Conservation (phyloP, 768 basidiomycete genomes). For the Auriculariales sp. region DNA sequence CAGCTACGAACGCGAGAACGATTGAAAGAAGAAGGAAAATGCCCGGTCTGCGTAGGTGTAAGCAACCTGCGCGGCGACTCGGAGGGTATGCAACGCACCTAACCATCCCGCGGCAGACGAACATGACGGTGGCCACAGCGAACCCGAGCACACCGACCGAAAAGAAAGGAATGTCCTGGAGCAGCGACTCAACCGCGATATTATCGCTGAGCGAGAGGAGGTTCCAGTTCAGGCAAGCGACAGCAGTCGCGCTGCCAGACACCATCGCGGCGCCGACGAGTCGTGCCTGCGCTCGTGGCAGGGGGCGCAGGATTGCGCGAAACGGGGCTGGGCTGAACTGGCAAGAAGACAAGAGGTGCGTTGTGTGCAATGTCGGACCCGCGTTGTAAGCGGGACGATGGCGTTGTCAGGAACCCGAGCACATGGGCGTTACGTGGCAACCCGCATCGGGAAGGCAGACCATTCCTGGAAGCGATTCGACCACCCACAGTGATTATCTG, state of each 20-base stretch:
- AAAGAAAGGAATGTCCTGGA: conserved; percentile 54
- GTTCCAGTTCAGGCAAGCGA: neutral
- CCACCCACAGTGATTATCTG: too few species aligned
- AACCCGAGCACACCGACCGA: conserved; percentile 51
- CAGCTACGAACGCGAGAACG: conserved; percentile 45
- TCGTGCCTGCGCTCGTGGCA: too few species aligned
- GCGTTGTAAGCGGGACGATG: too few species aligned
- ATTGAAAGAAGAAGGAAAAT: conserved; percentile 42
- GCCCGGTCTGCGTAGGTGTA: conserved; percentile 20
- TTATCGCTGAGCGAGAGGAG: neutral
- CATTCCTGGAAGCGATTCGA: too few species aligned
- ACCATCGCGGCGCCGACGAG: neutral
- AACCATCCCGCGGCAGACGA: conserved; percentile 29
- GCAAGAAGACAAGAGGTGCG: too few species aligned
- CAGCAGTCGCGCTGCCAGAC: neutral
- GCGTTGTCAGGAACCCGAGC: too few species aligned
- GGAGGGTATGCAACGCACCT: conserved; percentile 1
- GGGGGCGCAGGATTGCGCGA: too few species aligned
- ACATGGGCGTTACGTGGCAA: too few species aligned
- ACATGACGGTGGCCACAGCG: conserved; percentile 41
- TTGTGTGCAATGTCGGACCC: too few species aligned
- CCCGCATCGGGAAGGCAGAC: too few species aligned
- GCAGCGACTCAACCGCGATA: conserved; percentile 31
- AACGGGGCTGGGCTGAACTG: too few species aligned
- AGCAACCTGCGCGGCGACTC: conserved; percentile 9